A percentile compares a stretch with the other conserved stretches of the same genome.
Conservation (phyloP, 106 monocot genomes). For the Platanthera guangdongensis region DNA sequence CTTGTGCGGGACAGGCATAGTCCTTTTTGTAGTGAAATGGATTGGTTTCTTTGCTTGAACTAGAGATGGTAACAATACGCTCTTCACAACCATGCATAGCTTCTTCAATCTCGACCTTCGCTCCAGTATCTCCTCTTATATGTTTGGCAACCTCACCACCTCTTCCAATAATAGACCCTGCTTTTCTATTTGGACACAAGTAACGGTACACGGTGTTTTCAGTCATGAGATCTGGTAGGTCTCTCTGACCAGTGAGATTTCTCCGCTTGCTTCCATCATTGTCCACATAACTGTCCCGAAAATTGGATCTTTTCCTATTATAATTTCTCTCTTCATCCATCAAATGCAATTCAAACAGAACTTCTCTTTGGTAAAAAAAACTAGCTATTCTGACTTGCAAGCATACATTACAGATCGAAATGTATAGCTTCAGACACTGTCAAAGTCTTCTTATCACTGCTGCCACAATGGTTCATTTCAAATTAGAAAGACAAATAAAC, state of each 20-base stretch:
- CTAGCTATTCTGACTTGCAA: background rate
- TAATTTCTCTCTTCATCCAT: conserved; percentile 3
- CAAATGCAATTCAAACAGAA: background rate
- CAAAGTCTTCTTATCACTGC: background rate
- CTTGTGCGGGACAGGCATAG: conserved; percentile 50
- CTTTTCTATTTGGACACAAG: conserved; percentile 41
- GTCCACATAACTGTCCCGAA: conserved; percentile 9
- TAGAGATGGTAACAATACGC: conserved; percentile 44
- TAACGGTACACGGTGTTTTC: conserved; percentile 54
- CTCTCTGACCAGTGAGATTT: conserved; percentile 36
- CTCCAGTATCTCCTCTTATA: conserved; percentile 39
- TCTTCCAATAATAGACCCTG: conserved; percentile 47
- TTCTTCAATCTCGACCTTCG: conserved; percentile 45
- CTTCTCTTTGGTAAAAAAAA: background rate
- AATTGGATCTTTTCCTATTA: conserved; percentile 2
- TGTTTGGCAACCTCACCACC: conserved; percentile 62
- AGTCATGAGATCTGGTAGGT: conserved; percentile 19
- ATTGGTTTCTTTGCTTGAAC: conserved; percentile 34
- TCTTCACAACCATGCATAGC: conserved; percentile 47
- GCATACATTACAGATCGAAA: background rate
- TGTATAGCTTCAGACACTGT: background rate
- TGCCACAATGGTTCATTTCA: background rate
- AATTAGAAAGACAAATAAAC: background rate
- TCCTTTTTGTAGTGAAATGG: conserved; percentile 25
- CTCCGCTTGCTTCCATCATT: conserved; percentile 46